Evolutionary conservation across 768 basidiomycete genomes (phyloP).

Genomic region (Rubroboletus satanas): DNA sequence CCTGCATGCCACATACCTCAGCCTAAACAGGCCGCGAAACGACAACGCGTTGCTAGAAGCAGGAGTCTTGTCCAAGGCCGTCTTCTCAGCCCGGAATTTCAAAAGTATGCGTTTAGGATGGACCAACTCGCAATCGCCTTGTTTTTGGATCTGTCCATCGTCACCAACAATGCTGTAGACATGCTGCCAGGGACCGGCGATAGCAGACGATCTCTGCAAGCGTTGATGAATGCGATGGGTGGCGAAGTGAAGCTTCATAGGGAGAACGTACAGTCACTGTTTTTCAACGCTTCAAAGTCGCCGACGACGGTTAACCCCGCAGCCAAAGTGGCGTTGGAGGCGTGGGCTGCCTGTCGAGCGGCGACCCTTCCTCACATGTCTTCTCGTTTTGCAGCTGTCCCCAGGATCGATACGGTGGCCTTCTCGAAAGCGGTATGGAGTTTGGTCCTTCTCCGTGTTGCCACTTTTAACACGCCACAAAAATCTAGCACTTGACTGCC

Average conservation of each 20-base stretch:
- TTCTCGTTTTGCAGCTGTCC: slow-evolving; percentile 10
- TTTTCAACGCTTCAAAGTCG: slow-evolving; percentile 18
- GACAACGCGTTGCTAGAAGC: background rate
- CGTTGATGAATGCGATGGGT: slow-evolving; percentile 37
- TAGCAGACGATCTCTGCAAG: slow-evolving; percentile 32
- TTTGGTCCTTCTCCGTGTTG: background rate
- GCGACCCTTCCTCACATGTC: slow-evolving; percentile 25
- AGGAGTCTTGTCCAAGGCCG: slow-evolving; percentile 28
- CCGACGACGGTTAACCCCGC: slow-evolving; percentile 23
- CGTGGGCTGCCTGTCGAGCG: slow-evolving; percentile 44
- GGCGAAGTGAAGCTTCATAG: slow-evolving; percentile 31
- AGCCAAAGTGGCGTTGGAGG: slow-evolving; percentile 34
- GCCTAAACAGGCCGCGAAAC: background rate
- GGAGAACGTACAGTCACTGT: slow-evolving; percentile 26
- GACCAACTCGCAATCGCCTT: slow-evolving; percentile 42
- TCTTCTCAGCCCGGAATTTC: slow-evolving; percentile 30
- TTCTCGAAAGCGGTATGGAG: slow-evolving; percentile 30
- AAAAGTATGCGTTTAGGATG: slow-evolving; percentile 44
- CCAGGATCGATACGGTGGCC: slow-evolving; percentile 24
- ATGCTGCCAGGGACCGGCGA: slow-evolving; percentile 31
- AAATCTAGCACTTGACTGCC: slow-evolving; percentile 38
- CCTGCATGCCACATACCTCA: slow-evolving; percentile 11
- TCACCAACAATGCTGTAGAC: slow-evolving; percentile 38
- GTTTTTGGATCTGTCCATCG: slow-evolving; percentile 36
- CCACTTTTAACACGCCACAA: background rate